Percentiles rank a stretch among this genome's conserved stretches.
Conservation (phyloP, 2,329 filamentous ascomycete genomes). For the Diplodia mutila region DNA sequence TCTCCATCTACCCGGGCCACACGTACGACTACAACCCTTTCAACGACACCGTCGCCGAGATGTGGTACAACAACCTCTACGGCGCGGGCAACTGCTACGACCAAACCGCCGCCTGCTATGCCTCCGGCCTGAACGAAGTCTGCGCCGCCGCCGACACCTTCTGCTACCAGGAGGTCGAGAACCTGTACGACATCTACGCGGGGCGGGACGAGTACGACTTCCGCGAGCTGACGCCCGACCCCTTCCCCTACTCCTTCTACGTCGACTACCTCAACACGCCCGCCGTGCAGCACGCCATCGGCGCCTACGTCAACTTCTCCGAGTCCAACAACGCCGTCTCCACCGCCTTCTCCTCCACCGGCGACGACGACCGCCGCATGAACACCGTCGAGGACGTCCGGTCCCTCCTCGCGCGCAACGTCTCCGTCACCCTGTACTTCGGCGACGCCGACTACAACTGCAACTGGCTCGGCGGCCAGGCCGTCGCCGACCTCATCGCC, state of each 20-base stretch:
- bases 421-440: slow-evolving; percentile 49
- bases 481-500: slow-evolving; percentile 45
- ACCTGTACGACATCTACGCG: slow-evolving; percentile 55
- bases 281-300: slow-evolving; percentile 60
- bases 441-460: slow-evolving; percentile 56
- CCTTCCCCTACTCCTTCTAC: slow-evolving; percentile 62
- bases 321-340: slow-evolving; percentile 49
- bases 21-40: slow-evolving; percentile 60
- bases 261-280: slow-evolving; percentile 62
- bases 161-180: slow-evolving; percentile 59
- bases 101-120: slow-evolving; percentile 59
- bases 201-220: slow-evolving; percentile 65
- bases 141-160: slow-evolving; percentile 61
- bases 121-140: slow-evolving; percentile 53
- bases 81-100: slow-evolving; percentile 65
- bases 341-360: slow-evolving; percentile 51
- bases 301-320: slow-evolving; percentile 63
- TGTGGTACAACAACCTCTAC: slow-evolving; percentile 64
- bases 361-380: slow-evolving; percentile 54
- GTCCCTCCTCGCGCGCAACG: slow-evolving; percentile 44
- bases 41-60: slow-evolving; percentile 53
- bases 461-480: slow-evolving; percentile 53
- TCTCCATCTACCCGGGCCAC: slow-evolving; percentile 59
- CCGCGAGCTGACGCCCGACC: slow-evolving; percentile 58
- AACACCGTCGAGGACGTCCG: slow-evolving; percentile 48